A percentile compares a stretch with the other conserved stretches of the same genome.
phyloP scores from a whole-genome alignment of 805 yeast genomes.

The Cyberlindnera samutprakarnensis region DNA sequence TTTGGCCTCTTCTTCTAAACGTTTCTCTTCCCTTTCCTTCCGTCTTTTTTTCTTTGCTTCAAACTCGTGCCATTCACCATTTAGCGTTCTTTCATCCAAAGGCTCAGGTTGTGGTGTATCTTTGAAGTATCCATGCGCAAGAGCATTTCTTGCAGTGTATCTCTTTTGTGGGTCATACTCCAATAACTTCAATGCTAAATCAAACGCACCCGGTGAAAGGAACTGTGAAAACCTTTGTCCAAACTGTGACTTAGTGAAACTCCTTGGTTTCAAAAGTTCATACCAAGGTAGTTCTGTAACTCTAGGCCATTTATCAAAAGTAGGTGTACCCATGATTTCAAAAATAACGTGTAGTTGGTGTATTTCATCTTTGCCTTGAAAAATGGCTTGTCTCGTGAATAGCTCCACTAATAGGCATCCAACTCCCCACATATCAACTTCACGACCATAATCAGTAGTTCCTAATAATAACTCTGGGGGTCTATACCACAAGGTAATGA shows the following conservation, averaged over 20 bases:
- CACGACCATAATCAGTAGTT: conserved; percentile 81
- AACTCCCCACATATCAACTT: conserved; percentile 95
- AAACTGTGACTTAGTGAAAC: conserved; percentile 28
- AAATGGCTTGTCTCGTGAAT: conserved; percentile 65
- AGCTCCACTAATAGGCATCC: conserved; percentile 87
- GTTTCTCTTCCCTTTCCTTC: conserved; percentile 20
- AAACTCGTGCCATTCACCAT: conserved; percentile 95
- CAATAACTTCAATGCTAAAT: conserved; percentile 58
- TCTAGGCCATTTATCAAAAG: conserved; percentile 64
- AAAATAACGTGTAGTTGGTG: conserved; percentile 74
- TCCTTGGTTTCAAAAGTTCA: conserved; percentile 63
- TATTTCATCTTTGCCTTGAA: conserved; percentile 85
- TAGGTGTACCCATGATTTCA: conserved; percentile 84
- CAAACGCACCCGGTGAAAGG: conserved; percentile 47
- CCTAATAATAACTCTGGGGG: conserved; percentile 94
- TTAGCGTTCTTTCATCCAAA: conserved; percentile 42
- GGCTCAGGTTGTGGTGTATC: conserved; percentile 63
- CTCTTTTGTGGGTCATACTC: conserved; percentile 63
- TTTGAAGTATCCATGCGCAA: conserved; percentile 61
- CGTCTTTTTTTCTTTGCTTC: conserved; percentile 72
- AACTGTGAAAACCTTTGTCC: conserved; percentile 31
- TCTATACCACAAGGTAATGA: conserved; percentile 94
- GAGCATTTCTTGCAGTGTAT: conserved; percentile 61
- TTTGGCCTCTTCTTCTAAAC: conserved; percentile 13
- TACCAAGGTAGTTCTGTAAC: conserved; percentile 87